Evolutionary conservation across 106 monocot species (phyloP).

Genomic region (Dendrobium huoshanense): DNA sequence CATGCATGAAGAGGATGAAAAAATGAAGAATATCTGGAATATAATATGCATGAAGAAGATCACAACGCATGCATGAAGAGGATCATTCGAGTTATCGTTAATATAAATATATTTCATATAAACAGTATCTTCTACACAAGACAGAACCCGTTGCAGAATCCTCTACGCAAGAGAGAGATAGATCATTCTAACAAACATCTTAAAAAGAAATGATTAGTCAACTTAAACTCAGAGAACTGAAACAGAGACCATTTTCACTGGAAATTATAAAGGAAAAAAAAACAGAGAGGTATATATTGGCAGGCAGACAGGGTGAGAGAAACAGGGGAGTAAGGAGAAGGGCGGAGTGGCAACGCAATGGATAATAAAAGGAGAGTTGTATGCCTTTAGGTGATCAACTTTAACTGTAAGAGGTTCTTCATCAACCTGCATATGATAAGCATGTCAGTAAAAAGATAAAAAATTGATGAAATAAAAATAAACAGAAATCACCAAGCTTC

Average conservation of each 20-base stretch:
- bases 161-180: not conserved
- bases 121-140: not conserved
- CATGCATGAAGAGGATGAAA: not conserved
- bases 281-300: not conserved
- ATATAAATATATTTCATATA: not conserved
- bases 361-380: not conserved
- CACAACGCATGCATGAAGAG: not conserved
- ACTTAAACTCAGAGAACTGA: not conserved
- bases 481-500: not conserved
- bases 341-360: no score
- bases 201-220: not conserved
- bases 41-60: no score
- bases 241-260: not conserved
- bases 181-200: not conserved
- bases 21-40: not conserved
- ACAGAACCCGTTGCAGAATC: no score
- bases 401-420: slow-evolving; percentile 97
- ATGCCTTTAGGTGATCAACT: slow-evolving; percentile 96
- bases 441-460: not conserved
- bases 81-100: not conserved
- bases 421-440: slow-evolving; percentile 50
- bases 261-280: not conserved
- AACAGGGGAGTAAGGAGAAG: not conserved
- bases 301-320: not conserved
- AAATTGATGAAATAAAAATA: slow-evolving; percentile 6